phyloP scores from a whole-genome alignment of 345 rosid species.

The Camelina sativa region DNA sequence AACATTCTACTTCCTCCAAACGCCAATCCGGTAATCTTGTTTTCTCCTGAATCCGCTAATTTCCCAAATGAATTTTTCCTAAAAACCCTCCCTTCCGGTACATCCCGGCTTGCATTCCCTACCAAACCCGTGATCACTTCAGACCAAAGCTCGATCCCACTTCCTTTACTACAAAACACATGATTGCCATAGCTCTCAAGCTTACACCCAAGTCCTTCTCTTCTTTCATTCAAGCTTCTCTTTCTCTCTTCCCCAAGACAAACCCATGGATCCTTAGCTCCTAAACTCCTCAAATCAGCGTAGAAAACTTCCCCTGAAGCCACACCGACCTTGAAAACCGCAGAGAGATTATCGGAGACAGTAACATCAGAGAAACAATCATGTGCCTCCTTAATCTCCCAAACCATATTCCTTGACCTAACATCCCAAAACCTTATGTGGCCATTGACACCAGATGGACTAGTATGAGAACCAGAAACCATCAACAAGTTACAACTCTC shows the following conservation, averaged over 20 bases:
- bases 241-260: constrained; percentile 68
- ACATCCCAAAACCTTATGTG: constrained; percentile 80
- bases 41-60: constrained; percentile 58
- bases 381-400: constrained; percentile 75
- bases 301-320: constrained; percentile 72
- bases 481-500: constrained; percentile 60
- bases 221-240: constrained; percentile 65
- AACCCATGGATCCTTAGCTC: constrained; percentile 58
- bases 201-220: constrained; percentile 69
- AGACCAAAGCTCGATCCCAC: constrained; percentile 78
- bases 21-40: constrained; percentile 62
- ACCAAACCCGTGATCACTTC: constrained; percentile 62
- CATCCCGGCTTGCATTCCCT: constrained; percentile 48
- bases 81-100: constrained; percentile 57
- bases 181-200: constrained; percentile 81
- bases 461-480: constrained; percentile 90
- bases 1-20: constrained; percentile 94
- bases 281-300: constrained; percentile 70
- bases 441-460: constrained; percentile 80
- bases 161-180: constrained; percentile 75
- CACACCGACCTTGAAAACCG: constrained; percentile 76
- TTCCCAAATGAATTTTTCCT: constrained; percentile 76
- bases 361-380: constrained; percentile 91
- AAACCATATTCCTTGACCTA: constrained; percentile 69
- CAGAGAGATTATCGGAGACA: constrained; percentile 68